These are phyloP conservation scores for Chlorella vulgaris DNA, from an alignment of 139 green algal genomes.

Conservation along the genomic window DNA sequence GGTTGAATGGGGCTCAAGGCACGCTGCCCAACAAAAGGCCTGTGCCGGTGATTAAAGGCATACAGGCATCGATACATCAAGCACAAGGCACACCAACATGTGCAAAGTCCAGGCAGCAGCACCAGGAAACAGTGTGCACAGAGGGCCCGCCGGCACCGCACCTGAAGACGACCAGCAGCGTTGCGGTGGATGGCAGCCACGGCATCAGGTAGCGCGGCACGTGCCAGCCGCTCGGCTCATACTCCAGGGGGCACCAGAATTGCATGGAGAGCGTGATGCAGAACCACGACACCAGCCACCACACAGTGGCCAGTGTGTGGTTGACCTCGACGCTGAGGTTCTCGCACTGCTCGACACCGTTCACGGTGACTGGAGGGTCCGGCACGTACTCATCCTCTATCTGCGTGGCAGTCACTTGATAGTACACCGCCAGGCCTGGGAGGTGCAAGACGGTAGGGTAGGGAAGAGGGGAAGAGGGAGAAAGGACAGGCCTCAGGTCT, in stretches of 20 bases:
- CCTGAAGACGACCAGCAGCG: slow-evolving; percentile 39
- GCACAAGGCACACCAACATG: too few relatives aligned
- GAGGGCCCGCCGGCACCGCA: not conserved
- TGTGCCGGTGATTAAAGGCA: too few relatives aligned
- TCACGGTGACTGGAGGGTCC: not conserved
- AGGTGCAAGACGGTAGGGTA: too few relatives aligned
- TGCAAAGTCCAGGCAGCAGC: too few relatives aligned
- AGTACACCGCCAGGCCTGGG: slow-evolving; percentile 7
- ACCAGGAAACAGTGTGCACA: not conserved
- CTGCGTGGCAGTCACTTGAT: not conserved
- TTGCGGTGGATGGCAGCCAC: slow-evolving; percentile 44
- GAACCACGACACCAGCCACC: slow-evolving; percentile 4
- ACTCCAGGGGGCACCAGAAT: slow-evolving; percentile 4
- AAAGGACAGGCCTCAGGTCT: too few relatives aligned
- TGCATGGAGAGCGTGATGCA: slow-evolving; percentile 25
- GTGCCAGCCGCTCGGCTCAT: slow-evolving; percentile 14
- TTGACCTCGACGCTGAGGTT: not conserved
- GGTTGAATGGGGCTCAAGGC: too few relatives aligned
- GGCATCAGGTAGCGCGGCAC: slow-evolving; percentile 36
- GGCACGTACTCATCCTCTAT: not conserved
- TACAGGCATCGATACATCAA: too few relatives aligned
- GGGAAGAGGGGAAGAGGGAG: too few relatives aligned
- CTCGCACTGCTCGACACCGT: not conserved
- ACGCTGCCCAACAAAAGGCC: too few relatives aligned
- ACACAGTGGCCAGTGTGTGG: not conserved